phyloP scores from a whole-genome alignment of 805 yeast species.

The Clavispora vitiphila region DNA sequence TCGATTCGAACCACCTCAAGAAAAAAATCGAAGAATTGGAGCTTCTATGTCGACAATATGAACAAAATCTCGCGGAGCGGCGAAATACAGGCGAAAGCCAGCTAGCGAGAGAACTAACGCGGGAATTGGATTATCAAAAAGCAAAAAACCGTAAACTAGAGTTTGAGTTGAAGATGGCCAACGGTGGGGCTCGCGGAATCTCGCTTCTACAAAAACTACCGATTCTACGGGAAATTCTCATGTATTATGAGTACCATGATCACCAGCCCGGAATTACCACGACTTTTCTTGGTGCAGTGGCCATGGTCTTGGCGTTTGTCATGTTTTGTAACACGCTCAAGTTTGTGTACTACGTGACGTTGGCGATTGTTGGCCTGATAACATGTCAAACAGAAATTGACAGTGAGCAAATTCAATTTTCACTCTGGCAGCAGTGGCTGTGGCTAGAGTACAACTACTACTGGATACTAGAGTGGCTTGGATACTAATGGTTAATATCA shows the following conservation, averaged over 20 bases:
- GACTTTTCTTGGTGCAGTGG: neutral
- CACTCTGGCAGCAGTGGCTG: constrained; percentile 12
- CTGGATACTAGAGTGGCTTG: constrained; percentile 8
- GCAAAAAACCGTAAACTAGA: neutral
- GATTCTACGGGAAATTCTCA: neutral
- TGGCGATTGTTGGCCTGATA: neutral
- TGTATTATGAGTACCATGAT: neutral
- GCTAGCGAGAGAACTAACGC: neutral
- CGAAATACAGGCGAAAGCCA: neutral
- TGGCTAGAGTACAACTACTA: constrained; percentile 14
- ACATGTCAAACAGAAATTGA: neutral
- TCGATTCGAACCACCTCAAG: neutral
- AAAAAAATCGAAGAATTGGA: constrained; percentile 1
- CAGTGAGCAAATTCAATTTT: constrained; percentile 4
- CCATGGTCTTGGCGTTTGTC: constrained; percentile 5
- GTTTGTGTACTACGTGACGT: constrained; percentile 5
- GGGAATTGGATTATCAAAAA: neutral
- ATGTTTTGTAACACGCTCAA: constrained; percentile 5
- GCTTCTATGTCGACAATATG: constrained; percentile 1
- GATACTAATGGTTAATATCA: constrained; percentile 2
- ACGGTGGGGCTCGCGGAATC: neutral
- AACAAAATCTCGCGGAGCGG: neutral
- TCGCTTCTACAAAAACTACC: neutral
- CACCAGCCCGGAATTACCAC: neutral
- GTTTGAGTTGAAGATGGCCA: neutral